Percentiles rank a stretch among this genome's conserved stretches.
Conservation (phyloP, 805 yeast genomes). For the Tetrapisispora namnaoensis region DNA sequence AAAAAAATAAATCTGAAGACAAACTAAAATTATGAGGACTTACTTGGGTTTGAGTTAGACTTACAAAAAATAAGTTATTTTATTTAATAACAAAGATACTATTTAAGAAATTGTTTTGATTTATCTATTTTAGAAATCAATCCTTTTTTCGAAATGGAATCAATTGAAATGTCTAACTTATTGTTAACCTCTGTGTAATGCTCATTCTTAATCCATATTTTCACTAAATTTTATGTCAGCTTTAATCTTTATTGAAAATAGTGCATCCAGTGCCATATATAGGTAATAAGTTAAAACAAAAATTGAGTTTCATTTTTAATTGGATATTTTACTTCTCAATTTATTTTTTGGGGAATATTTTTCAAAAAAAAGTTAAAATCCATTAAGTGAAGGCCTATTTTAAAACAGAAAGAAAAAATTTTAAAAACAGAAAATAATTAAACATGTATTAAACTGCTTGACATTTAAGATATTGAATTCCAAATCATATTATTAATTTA, state of each 20-base stretch:
- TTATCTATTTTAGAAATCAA: too few relatives aligned
- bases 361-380: conserved; percentile 1
- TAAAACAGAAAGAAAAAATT: not conserved
- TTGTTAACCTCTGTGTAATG: conserved; percentile 1
- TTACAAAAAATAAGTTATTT: not conserved
- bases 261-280: not conserved
- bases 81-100: not conserved
- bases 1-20: conserved; percentile 3
- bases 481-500: not conserved
- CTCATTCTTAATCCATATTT: not conserved
- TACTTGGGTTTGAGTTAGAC: conserved; percentile 2
- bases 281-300: not conserved
- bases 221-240: not conserved
- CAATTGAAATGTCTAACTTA: conserved; percentile 1
- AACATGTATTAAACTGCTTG: not conserved
- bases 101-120: not conserved
- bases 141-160: not conserved
- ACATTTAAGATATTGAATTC: not conserved
- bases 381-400: not conserved
- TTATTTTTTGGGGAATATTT: not conserved
- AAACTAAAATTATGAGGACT: not conserved
- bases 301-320: conserved; percentile 1
- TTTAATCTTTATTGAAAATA: not conserved
- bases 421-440: not conserved
- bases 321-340: conserved; percentile 3